Evolutionary conservation across 2,329 filamentous ascomycete species (phyloP), one percentile per base, ranked within the genome.

Genomic region (Zymoseptoria brevis): DNA sequence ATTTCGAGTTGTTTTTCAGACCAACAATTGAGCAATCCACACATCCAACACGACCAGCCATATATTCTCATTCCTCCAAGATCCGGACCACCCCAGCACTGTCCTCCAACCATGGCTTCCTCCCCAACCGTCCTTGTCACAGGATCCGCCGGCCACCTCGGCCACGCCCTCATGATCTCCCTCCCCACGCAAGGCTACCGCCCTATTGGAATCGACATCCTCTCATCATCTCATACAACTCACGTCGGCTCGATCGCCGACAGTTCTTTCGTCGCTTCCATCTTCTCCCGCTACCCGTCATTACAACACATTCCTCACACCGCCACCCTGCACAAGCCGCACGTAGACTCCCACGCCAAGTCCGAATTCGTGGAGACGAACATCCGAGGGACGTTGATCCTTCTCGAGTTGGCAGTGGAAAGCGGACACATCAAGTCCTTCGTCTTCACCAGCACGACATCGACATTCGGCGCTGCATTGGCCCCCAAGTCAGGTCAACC

Each of bases 361-460:
- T 54, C 59, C 22, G 57, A 55, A 9, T 66, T 63, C 56, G 56
- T 66, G 57, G 62, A 64, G 4, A 66, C 62, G n/a, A 65, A 66
- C 21, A 57, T 62, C 19, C 58, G 55, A 16, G 62, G 64, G 11
- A 66, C 61, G 7, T 52, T 63, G n/a, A 50, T 58, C n/a, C 57
- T 66, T 4, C 61, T 66, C 8, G 64, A 66, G 48, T 60, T 59
- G 35, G 62, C 62, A 4, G 53, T 30, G 7, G 58, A 51, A 8
- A 51, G 50, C 13, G 50, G 56, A 1, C 53, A 55, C 13, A 59
- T 66, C 30, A 54, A 66, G 41, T 62, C 60, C 41, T 63, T 64
- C 50, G 50, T 64, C 11, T 64, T 64, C 41, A 61, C 62, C 19
- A 61, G 58, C 54, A 64, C 62, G 0, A 66, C 64, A 9, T 64